A percentile compares a stretch with the other conserved stretches of the same genome.
These are phyloP conservation scores for Liriodendron chinense DNA, from an alignment of 164 flowering plant genomes.

Conservation along the genomic window DNA sequence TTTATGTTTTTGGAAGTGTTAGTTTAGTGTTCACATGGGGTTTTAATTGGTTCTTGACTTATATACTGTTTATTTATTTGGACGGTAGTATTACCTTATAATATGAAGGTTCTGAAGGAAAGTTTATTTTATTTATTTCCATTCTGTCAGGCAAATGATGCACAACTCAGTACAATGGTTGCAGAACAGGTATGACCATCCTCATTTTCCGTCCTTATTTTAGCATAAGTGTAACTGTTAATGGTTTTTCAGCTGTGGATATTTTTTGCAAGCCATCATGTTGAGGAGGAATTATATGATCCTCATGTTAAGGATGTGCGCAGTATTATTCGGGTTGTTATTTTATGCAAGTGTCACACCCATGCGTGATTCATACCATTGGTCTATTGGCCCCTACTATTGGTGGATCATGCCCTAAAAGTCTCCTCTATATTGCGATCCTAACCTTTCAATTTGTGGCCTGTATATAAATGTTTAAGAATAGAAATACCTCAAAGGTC, in stretches of 20 bases:
- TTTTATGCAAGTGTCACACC: no score
- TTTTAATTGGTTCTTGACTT: not conserved
- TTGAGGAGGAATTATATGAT: not conserved
- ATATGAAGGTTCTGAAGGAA: not conserved
- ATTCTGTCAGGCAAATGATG: conserved; percentile 88
- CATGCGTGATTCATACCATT: no score
- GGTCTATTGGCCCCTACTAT: no score
- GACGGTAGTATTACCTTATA: not conserved
- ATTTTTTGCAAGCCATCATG: not conserved
- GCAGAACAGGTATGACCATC: conserved; percentile 76
- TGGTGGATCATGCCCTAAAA: no score
- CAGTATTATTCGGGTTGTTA: no score
- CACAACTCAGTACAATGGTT: conserved; percentile 99
- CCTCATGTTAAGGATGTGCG: no score
- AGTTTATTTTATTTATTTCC: not conserved
- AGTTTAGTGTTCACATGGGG: no score
- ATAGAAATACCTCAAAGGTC: no score
- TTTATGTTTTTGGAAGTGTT: no score
- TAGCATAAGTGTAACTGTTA: not conserved
- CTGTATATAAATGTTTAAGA: no score
- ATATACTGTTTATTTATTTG: not conserved
- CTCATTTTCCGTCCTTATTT: not conserved
- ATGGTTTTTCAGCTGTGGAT: not conserved
- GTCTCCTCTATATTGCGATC: no score
- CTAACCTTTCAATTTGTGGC: no score